Evolutionary conservation across 768 basidiomycete genomes (phyloP), one percentile per base, ranked within the genome.

Genomic region (Collybia sordida): DNA sequence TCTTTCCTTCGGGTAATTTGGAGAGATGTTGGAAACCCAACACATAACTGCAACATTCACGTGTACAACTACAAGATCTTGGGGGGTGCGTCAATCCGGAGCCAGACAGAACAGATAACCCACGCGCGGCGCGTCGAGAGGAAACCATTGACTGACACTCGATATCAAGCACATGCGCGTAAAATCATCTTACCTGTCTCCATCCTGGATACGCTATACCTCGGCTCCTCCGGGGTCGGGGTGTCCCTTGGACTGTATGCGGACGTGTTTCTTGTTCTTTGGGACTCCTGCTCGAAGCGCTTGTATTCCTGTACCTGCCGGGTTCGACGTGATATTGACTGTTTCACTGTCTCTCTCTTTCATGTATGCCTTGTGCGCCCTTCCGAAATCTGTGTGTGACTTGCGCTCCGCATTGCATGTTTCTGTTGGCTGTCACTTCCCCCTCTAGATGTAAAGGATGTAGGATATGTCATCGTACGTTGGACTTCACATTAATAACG

Each of bases 401-500:
- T 59, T 66, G 60, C 64, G 60, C 62, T 69, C 67, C 59, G 61
- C 67, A 62, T 62, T 60, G 62, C 58, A 65, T 62, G 58, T 64
- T 49, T 63, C 49, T 59, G 53, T 62, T 60, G 60, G 65, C 54
- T 63, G 52, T 61, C 51, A 57, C 54, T 66, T 61, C 60, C 60
- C 61, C 67, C 53, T 56, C 59, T 73, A 97, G 96, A 97, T 78
- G 95, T 98, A 72, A 98, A 98, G 88, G 95, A 98, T 74, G 94
- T 98, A 59, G 88, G 90, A 60, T 98, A 94, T 72, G 94, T 98
- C 56, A 93, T 98, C 60, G 92, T 93, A 60, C 67, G 91, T 81
- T 12, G 45, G 46, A 55, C 42, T 31, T 15, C 44, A 43, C 55
- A 31, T 7, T 34, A 37, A 44, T 42, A 25, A 36, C 35, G 2